A percentile compares a stretch with the other conserved stretches of the same genome.
Conservation (phyloP, 306 rosid genomes). For the Quercus rubra region DNA sequence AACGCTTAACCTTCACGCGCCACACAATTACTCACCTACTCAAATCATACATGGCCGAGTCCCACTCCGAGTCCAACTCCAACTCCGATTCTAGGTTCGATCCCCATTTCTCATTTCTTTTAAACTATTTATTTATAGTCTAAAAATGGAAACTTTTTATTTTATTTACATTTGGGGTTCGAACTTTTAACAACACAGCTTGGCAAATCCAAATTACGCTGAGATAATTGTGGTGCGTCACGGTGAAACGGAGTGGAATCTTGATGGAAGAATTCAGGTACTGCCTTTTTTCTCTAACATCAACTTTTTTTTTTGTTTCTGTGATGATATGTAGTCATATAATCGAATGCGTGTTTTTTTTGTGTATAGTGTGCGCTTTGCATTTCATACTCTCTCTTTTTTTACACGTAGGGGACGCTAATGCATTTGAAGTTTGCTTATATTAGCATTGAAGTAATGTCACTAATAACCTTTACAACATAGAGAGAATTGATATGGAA, state of each 20-base stretch:
- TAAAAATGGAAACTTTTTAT: not conserved
- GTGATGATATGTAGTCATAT: no score
- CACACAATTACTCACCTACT: not conserved
- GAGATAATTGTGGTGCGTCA: constrained; percentile 86
- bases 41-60: constrained; percentile 38
- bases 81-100: constrained; percentile 43
- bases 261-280: constrained; percentile 76
- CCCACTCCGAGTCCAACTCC: no score
- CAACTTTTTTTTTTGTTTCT: not conserved
- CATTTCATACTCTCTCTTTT: no score
- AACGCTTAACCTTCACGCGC: not conserved
- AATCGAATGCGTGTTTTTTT: no score
- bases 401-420: no score
- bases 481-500: not conserved
- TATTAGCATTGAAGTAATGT: no score
- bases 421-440: no score
- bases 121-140: not conserved
- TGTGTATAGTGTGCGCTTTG: no score
- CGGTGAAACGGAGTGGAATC: constrained; percentile 93
- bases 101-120: constrained; percentile 10
- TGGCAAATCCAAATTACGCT: constrained; percentile 38
- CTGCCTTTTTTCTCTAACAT: constrained; percentile 1
- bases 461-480: no score
- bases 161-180: no score
- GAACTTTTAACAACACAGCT: constrained; percentile 6